phyloP scores from a whole-genome alignment of 257 asterid genomes.

The Solanum pimpinellifolium region DNA sequence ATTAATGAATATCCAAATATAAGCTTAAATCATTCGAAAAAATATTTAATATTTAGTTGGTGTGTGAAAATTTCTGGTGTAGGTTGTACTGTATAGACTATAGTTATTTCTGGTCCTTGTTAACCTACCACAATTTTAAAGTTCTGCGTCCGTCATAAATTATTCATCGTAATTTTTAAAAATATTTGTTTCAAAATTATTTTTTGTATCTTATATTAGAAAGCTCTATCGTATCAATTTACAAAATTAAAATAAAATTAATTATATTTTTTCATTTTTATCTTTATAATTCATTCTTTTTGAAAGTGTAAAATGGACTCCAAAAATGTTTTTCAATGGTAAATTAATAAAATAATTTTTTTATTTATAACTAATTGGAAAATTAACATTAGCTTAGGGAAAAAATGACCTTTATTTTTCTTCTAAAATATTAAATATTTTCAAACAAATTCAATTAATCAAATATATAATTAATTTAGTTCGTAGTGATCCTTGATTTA shows the following conservation, averaged over 20 bases:
- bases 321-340: background rate
- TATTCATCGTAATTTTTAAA: too few species aligned
- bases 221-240: background rate
- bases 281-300: too few species aligned
- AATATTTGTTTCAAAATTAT: too few species aligned
- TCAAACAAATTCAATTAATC: background rate
- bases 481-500: background rate
- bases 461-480: background rate
- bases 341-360: too few species aligned
- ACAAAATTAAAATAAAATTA: too few species aligned
- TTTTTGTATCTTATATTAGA: too few species aligned
- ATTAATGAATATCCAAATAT: background rate
- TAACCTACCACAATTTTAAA: background rate
- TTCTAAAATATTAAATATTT: background rate
- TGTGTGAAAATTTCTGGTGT: background rate
- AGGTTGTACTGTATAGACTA: background rate
- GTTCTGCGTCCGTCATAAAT: background rate
- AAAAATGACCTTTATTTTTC: background rate
- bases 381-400: background rate
- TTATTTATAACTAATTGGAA: background rate
- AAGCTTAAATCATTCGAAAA: background rate
- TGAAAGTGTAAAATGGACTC: background rate
- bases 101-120: background rate
- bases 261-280: too few species aligned
- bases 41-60: background rate